Percentiles rank a stretch among this genome's conserved stretches.
Conservation (phyloP, 129 eudicot genomes). For the Arctium minus region DNA sequence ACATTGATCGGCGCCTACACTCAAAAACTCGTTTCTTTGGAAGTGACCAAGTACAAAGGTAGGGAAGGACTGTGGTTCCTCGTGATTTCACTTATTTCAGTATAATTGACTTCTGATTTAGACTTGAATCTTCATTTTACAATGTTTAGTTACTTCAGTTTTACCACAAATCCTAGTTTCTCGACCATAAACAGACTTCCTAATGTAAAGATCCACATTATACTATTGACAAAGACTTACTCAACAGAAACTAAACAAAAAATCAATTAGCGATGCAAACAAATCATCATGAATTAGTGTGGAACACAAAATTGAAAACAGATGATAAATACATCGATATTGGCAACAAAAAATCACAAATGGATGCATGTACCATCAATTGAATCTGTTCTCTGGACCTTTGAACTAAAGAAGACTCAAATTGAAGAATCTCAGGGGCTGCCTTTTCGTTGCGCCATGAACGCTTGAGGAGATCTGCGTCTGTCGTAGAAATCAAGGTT, state of each 20-base stretch:
- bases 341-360: neutral
- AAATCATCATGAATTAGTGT: neutral
- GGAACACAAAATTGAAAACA: neutral
- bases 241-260: neutral
- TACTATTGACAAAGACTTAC: neutral
- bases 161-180: neutral
- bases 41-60: too few species aligned
- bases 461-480: constrained; percentile 58
- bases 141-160: neutral
- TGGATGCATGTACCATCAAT: constrained; percentile 39
- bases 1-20: too few species aligned
- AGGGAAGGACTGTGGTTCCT: neutral
- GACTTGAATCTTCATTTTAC: neutral
- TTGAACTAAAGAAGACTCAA: constrained; percentile 45
- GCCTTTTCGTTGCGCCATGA: constrained; percentile 83
- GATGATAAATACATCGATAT: neutral
- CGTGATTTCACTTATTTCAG: neutral
- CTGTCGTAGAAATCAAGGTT: constrained; percentile 55
- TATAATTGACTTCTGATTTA: neutral
- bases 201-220: neutral
- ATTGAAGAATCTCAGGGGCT: constrained; percentile 62
- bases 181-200: neutral
- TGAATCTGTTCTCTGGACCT: constrained; percentile 67
- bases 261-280: neutral
- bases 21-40: too few species aligned